Evolutionary conservation across 345 rosid genomes (phyloP).

Genomic region (Brassica incana): DNA sequence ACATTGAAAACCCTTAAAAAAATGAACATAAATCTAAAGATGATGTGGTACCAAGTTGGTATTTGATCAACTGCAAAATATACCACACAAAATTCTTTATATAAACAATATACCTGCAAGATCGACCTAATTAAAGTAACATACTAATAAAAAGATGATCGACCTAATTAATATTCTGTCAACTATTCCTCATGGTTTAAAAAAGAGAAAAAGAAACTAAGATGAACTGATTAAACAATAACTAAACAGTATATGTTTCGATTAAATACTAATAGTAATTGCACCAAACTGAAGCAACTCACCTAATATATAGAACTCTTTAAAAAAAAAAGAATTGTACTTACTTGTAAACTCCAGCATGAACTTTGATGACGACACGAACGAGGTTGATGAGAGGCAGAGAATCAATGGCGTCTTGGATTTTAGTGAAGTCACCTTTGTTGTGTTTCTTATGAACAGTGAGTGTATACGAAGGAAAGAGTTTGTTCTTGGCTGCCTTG

Average conservation of each 20-base stretch:
- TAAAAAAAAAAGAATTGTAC: constrained; percentile 30
- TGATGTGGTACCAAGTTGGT: constrained; percentile 28
- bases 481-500: constrained; percentile 79
- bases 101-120: neutral
- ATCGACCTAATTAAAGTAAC: neutral
- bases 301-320: neutral
- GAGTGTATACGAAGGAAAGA: constrained; percentile 73
- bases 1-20: neutral
- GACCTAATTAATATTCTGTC: neutral
- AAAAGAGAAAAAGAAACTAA: neutral
- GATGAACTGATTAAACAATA: neutral
- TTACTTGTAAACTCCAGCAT: constrained; percentile 93
- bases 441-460: constrained; percentile 61
- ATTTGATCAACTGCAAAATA: constrained; percentile 6
- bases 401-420: constrained; percentile 93
- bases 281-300: neutral
- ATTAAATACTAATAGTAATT: neutral
- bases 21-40: neutral
- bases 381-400: constrained; percentile 80
- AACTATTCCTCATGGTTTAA: neutral
- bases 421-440: constrained; percentile 74
- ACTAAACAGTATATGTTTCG: neutral
- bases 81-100: constrained; percentile 10
- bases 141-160: neutral
- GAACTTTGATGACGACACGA: constrained; percentile 89